Conservation (phyloP, 192 early-diverging fungal genomes). For the Tieghemiomyces parasiticus region DNA sequence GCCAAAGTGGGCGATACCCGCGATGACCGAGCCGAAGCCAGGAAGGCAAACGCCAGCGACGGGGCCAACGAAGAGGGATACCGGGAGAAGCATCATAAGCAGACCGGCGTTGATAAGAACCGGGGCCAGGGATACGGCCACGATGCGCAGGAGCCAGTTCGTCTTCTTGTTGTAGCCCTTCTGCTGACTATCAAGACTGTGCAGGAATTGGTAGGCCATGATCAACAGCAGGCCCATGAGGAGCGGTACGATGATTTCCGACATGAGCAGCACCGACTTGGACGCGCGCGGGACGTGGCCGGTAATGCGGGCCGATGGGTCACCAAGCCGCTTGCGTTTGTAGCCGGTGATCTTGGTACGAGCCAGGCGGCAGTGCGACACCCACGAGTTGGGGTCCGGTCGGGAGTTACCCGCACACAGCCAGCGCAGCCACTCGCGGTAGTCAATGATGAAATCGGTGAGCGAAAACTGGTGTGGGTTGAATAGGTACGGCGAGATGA, state of each 20-base stretch:
- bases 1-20: conserved; percentile 42
- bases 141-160: conserved; percentile 29
- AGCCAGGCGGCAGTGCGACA: conserved; percentile 49
- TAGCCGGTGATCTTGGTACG: conserved; percentile 63
- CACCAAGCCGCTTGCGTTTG: conserved; percentile 57
- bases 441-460: conserved; percentile 63
- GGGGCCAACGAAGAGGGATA: conserved; percentile 47
- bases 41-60: conserved; percentile 42
- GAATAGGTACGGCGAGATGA: conserved; percentile 72
- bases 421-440: conserved; percentile 68
- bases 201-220: conserved; percentile 48
- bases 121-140: conserved; percentile 49
- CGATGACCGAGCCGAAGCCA: conserved; percentile 59
- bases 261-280: conserved; percentile 47
- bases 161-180: conserved; percentile 15
- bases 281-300: conserved; percentile 50
- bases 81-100: conserved; percentile 40
- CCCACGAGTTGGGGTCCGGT: conserved; percentile 64
- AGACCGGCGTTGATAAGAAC: conserved; percentile 51
- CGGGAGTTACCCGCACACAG: conserved; percentile 65
- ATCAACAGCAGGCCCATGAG: conserved; percentile 43
- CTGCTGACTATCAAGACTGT: conserved; percentile 33
- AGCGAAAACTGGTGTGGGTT: conserved; percentile 84
- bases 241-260: conserved; percentile 56
- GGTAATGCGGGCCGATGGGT: conserved; percentile 39